These are phyloP conservation scores for Mangifera indica DNA, from an alignment of 345 rosid genomes.

Conservation along the genomic window DNA sequence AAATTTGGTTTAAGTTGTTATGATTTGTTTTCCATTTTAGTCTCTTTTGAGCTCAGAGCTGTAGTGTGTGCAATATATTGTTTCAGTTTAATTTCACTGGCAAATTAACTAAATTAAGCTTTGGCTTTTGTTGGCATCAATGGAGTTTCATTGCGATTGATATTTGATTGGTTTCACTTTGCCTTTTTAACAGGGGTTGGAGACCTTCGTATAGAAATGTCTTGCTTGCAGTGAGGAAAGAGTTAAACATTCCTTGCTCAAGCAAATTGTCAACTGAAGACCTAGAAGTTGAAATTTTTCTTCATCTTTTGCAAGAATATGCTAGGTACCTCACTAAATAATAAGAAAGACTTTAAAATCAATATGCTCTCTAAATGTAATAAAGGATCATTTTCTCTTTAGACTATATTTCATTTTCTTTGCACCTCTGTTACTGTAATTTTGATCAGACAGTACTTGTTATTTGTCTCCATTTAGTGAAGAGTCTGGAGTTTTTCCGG, in stretches of 20 bases:
- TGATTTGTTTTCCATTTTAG: not conserved
- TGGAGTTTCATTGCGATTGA: constrained; percentile 10
- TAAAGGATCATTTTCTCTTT: not conserved
- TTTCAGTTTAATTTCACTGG: not conserved
- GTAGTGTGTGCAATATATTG: not conserved
- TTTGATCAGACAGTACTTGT: constrained; percentile 19
- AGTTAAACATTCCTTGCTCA: constrained; percentile 74
- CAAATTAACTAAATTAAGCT: not conserved
- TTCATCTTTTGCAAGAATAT: constrained; percentile 62
- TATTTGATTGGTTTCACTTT: constrained; percentile 8
- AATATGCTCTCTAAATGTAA: not conserved
- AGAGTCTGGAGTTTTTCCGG: constrained; percentile 55
- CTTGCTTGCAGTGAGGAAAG: constrained; percentile 71
- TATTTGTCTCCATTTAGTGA: constrained; percentile 48
- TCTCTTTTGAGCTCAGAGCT: not conserved
- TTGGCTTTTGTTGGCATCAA: not conserved
- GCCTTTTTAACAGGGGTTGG: constrained; percentile 66
- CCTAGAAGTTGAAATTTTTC: constrained; percentile 84
- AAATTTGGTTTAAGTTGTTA: not conserved
- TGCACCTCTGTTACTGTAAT: not conserved
- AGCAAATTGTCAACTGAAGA: constrained; percentile 74
- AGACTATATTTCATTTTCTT: not conserved
- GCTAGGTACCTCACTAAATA: constrained; percentile 44
- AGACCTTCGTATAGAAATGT: constrained; percentile 78
- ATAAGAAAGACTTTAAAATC: not conserved